Conservation (phyloP, 2,329 filamentous ascomycete species). For the Fusarium sacchari region DNA sequence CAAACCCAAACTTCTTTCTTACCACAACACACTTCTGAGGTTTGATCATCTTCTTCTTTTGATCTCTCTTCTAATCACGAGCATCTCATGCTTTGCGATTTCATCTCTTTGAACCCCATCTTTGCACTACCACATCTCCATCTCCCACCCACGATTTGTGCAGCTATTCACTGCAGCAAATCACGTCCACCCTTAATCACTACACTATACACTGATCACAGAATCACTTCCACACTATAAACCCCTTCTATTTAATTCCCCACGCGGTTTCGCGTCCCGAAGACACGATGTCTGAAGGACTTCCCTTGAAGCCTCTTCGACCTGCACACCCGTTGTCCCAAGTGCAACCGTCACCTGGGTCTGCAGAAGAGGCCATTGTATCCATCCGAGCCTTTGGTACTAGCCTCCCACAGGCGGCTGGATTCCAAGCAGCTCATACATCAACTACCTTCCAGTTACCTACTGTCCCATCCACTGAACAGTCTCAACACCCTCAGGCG, state of each 20-base stretch:
- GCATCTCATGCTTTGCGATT: background rate
- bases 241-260: background rate
- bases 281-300: background rate
- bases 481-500: background rate
- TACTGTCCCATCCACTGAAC: background rate
- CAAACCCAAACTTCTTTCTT: background rate
- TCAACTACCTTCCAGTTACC: background rate
- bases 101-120: background rate
- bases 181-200: background rate
- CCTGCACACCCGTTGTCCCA: background rate
- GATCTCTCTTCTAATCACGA: background rate
- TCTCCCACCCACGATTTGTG: background rate
- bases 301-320: background rate
- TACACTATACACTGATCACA: background rate
- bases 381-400: background rate
- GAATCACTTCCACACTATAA: background rate
- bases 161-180: background rate
- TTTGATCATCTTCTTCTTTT: background rate
- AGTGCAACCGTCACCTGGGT: background rate
- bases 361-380: background rate
- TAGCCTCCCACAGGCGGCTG: background rate
- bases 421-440: background rate
- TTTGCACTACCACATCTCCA: background rate
- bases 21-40: background rate
- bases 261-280: background rate